Evolutionary conservation across 768 basidiomycete genomes (phyloP).

Genomic region (Collybia nuda): DNA sequence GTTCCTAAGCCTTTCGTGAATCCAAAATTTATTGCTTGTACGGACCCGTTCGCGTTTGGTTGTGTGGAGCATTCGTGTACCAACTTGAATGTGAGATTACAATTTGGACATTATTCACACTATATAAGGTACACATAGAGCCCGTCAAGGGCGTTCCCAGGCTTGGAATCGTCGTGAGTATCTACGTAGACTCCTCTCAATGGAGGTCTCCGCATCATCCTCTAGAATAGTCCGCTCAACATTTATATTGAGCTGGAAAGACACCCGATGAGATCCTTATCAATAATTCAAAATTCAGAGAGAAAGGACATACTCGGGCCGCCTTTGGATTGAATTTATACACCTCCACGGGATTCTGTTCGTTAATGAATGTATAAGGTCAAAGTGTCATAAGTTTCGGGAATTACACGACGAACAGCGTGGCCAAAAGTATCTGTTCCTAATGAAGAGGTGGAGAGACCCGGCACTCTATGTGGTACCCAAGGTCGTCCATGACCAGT

Average conservation of each 20-base stretch:
- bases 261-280: not conserved
- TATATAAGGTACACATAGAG: no score
- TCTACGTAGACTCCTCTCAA: not conserved
- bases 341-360: no score
- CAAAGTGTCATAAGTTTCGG: not conserved
- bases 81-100: no score
- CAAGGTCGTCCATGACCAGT: constrained; percentile 6
- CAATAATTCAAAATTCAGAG: not conserved
- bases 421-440: constrained; percentile 1
- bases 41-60: no score
- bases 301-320: not conserved
- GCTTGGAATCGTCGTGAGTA: not conserved
- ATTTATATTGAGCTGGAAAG: constrained; percentile 6
- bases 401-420: not conserved
- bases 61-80: no score
- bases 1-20: no score
- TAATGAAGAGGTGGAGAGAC: constrained; percentile 4
- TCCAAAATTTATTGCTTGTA: no score
- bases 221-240: constrained; percentile 5
- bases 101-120: no score
- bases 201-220: not conserved
- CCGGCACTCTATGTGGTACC: not conserved
- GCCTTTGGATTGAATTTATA: not conserved
- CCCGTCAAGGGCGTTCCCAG: not conserved
- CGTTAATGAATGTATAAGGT: not conserved